Evolutionary conservation across 2,329 filamentous ascomycete species (phyloP).

Genomic region (Hymenoscyphus infarciens): DNA sequence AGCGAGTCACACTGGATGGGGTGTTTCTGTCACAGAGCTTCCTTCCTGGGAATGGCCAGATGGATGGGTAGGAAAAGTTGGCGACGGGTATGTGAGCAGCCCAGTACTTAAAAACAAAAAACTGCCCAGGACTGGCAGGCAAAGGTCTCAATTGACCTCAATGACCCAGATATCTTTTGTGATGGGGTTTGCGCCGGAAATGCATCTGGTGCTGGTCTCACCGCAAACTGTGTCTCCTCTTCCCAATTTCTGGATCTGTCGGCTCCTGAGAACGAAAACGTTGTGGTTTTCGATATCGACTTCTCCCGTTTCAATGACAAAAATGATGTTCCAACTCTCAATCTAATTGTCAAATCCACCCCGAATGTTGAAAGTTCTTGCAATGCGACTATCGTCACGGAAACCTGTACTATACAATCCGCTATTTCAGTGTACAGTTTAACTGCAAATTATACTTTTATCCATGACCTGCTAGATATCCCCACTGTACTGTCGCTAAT

Average conservation of each 20-base stretch:
- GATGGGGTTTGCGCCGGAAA: neutral
- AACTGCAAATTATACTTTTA: neutral
- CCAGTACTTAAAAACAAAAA: neutral
- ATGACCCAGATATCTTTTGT: neutral
- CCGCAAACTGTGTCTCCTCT: neutral
- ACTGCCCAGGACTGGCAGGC: neutral
- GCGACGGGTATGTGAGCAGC: neutral
- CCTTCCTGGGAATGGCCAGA: neutral
- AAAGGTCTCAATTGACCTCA: neutral
- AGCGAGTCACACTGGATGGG: neutral
- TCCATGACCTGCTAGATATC: neutral
- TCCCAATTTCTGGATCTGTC: neutral
- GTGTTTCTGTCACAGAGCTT: neutral
- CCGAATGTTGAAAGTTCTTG: neutral
- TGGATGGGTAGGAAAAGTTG: neutral
- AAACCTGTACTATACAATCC: neutral
- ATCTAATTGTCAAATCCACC: neutral
- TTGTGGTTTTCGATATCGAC: neutral
- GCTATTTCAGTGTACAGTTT: neutral
- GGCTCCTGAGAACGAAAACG: neutral
- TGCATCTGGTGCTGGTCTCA: neutral
- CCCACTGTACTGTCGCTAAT: neutral
- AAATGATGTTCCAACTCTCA: neutral
- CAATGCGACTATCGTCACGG: neutral
- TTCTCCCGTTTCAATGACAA: neutral